A percentile compares a stretch with the other conserved stretches of the same genome.
phyloP scores from a whole-genome alignment of 176 grass and related monocot genomes.

The Otatea glauca region DNA sequence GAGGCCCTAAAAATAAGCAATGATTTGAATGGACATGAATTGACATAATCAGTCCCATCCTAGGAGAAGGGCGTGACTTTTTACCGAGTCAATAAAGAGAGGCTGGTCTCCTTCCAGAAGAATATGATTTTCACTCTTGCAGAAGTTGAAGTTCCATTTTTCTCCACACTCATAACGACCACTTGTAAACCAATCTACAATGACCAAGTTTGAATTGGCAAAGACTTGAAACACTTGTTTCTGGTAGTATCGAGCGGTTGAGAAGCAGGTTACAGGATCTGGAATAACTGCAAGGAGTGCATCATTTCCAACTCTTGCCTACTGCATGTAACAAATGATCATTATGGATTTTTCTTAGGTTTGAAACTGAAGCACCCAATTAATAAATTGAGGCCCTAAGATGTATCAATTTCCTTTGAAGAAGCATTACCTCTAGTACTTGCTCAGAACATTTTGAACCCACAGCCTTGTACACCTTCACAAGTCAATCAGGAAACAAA shows the following conservation, averaged over 20 bases:
- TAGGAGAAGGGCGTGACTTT: background rate
- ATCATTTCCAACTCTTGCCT: conserved; percentile 76
- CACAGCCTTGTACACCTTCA: conserved; percentile 87
- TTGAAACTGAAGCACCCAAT: background rate
- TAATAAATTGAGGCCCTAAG: background rate
- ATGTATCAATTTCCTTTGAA: background rate
- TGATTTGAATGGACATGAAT: background rate
- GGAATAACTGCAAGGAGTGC: conserved; percentile 77
- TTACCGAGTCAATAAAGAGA: conserved; percentile 85
- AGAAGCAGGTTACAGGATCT: conserved; percentile 92
- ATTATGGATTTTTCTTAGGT: background rate
- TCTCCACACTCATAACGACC: conserved; percentile 85
- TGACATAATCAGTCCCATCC: background rate
- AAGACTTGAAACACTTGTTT: conserved; percentile 77
- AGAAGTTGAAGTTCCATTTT: conserved; percentile 72
- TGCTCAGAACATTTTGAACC: conserved; percentile 85
- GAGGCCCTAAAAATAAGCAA: background rate
- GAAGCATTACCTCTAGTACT: conserved; percentile 69
- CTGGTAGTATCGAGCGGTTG: conserved; percentile 66
- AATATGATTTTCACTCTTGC: conserved; percentile 76
- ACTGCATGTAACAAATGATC: conserved; percentile 48
- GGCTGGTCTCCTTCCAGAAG: conserved; percentile 68
- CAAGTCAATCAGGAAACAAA: conserved; percentile 20
- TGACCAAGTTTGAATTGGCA: conserved; percentile 68
- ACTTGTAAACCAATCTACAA: conserved; percentile 96